phyloP scores from a whole-genome alignment of 495 filamentous ascomycete species.

The Daldinia caldariorum region DNA sequence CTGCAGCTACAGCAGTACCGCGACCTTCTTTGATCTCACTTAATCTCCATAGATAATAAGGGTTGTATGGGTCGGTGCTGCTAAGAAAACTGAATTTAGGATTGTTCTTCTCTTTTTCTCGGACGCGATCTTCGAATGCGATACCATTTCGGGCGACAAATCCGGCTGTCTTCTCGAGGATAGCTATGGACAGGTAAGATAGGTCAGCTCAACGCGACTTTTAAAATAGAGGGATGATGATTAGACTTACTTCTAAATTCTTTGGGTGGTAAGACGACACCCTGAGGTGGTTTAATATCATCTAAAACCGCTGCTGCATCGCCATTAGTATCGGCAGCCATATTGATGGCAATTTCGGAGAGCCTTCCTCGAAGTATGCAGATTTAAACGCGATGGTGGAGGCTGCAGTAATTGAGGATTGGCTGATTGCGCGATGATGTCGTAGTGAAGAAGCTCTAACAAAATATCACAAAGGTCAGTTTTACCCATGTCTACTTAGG shows the following conservation, averaged over 20 bases:
- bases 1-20: conserved; percentile 82
- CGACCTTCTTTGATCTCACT: conserved; percentile 83
- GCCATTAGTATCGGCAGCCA: conserved; percentile 67
- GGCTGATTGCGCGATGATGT: conserved; percentile 38
- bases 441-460: conserved; percentile 39
- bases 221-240: not conserved
- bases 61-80: conserved; percentile 82
- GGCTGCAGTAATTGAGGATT: conserved; percentile 27
- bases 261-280: conserved; percentile 82
- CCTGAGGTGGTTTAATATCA: conserved; percentile 77
- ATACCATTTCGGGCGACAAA: conserved; percentile 86
- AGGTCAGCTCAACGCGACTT: conserved; percentile 65
- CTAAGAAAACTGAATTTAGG: conserved; percentile 90
- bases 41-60: conserved; percentile 91
- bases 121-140: conserved; percentile 88
- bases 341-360: conserved; percentile 48
- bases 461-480: conserved; percentile 32
- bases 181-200: conserved; percentile 62
- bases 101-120: conserved; percentile 84
- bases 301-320: conserved; percentile 61
- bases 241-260: conserved; percentile 46
- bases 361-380: conserved; percentile 39
- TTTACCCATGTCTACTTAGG: not conserved
- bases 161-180: conserved; percentile 95
- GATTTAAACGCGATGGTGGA: conserved; percentile 19